A percentile compares a stretch with the other conserved stretches of the same genome.
Evolutionary conservation across 352 stramenopile species (phyloP).

Genomic region (Phytophthora fragariae): DNA sequence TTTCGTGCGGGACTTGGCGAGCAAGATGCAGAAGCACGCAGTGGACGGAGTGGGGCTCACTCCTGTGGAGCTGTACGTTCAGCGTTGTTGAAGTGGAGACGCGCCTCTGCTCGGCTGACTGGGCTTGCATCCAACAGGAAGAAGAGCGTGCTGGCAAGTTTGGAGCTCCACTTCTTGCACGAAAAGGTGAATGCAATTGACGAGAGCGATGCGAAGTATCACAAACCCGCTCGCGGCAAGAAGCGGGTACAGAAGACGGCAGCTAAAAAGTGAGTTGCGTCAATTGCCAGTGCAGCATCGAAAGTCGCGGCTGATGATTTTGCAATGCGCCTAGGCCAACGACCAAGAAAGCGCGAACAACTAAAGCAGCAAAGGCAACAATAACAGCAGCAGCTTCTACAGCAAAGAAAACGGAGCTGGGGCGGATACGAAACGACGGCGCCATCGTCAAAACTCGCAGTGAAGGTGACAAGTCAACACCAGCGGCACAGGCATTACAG

Average conservation of each 20-base stretch:
- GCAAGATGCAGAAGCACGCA: conserved; percentile 47
- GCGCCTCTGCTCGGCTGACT: neutral
- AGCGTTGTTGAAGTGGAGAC: conserved; percentile 3
- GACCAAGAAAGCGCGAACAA: conserved; percentile 34
- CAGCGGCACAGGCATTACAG: conserved; percentile 20
- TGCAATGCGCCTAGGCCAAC: conserved; percentile 18
- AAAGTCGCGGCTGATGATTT: neutral
- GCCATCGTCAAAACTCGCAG: neutral
- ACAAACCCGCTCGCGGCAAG: conserved; percentile 43
- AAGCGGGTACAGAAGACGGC: conserved; percentile 28
- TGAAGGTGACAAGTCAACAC: conserved; percentile 6
- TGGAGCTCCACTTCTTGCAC: conserved; percentile 62
- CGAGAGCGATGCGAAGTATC: conserved; percentile 68
- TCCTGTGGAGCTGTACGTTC: conserved; percentile 66
- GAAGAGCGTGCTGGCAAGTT: conserved; percentile 50
- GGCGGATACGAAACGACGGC: conserved; percentile 10
- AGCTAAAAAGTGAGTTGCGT: conserved; percentile 36
- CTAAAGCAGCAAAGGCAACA: conserved; percentile 20
- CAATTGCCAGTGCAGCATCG: neutral
- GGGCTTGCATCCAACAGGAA: conserved; percentile 46
- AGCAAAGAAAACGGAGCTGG: conserved; percentile 10
- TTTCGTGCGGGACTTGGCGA: conserved; percentile 67
- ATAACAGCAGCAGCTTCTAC: neutral
- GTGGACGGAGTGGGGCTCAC: conserved; percentile 42
- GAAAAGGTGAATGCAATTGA: conserved; percentile 63